Evolutionary conservation across 1,284 basidiomycete species (phyloP).

Genomic region (Boletus mariae): DNA sequence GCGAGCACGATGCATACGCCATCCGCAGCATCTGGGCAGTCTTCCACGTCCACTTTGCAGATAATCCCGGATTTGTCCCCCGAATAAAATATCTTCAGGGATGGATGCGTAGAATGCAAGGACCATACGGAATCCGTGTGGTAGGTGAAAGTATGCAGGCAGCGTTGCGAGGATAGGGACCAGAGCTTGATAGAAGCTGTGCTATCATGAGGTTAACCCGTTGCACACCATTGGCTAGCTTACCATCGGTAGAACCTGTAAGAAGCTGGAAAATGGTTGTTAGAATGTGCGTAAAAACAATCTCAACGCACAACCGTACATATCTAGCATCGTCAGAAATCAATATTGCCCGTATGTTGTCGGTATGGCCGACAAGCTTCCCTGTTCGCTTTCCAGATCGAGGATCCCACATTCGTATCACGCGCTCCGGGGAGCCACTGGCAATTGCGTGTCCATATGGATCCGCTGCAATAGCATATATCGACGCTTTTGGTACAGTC

Average conservation of each 20-base stretch:
- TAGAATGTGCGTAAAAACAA: slow-evolving; percentile 12
- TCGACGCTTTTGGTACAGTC: slow-evolving; percentile 66
- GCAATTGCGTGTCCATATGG: slow-evolving; percentile 80
- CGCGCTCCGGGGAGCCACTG: slow-evolving; percentile 87
- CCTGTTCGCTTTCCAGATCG: slow-evolving; percentile 71
- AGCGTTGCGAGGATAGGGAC: slow-evolving; percentile 86
- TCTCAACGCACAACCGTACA: slow-evolving; percentile 45
- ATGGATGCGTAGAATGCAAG: slow-evolving; percentile 82
- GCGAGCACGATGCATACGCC: slow-evolving; percentile 87
- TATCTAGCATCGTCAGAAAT: slow-evolving; percentile 88
- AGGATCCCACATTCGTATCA: slow-evolving; percentile 92
- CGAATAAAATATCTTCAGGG: slow-evolving; percentile 92
- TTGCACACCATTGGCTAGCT: slow-evolving; percentile 14
- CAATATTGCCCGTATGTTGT: slow-evolving; percentile 89
- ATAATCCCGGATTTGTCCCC: slow-evolving; percentile 90
- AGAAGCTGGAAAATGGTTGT: slow-evolving; percentile 54
- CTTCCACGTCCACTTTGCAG: slow-evolving; percentile 87
- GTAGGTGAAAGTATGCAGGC: slow-evolving; percentile 94
- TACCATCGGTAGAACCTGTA: slow-evolving; percentile 86
- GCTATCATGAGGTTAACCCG: slow-evolving; percentile 13
- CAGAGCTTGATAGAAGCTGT: slow-evolving; percentile 84
- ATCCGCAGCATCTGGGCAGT: slow-evolving; percentile 75
- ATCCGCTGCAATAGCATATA: slow-evolving; percentile 79
- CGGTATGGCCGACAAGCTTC: slow-evolving; percentile 90
- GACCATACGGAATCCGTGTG: slow-evolving; percentile 97